Percentiles rank a stretch among this genome's conserved stretches.
phyloP scores from a whole-genome alignment of 2,329 filamentous ascomycete genomes.

The Fusarium metavorans region DNA sequence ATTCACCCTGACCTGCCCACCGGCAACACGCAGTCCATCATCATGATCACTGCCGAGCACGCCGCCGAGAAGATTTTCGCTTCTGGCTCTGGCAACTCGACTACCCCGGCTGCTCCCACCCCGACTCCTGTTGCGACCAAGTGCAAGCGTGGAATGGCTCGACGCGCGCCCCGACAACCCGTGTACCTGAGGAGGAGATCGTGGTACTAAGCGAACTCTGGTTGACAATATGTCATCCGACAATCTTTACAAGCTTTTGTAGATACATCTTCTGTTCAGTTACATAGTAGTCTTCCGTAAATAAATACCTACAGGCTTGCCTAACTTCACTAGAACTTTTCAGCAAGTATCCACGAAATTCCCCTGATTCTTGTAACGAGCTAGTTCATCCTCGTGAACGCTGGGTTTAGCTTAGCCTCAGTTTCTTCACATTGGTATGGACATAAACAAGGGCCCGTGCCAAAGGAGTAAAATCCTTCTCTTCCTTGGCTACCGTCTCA shows the following conservation, averaged over 20 bases:
- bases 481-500: neutral
- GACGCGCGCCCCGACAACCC: slow-evolving; percentile 10
- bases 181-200: slow-evolving; percentile 30
- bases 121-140: slow-evolving; percentile 20
- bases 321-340: neutral
- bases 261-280: slow-evolving; percentile 17
- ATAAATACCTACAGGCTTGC: slow-evolving; percentile 4
- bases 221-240: neutral
- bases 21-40: slow-evolving; percentile 45
- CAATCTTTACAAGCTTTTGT: neutral
- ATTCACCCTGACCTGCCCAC: slow-evolving; percentile 65
- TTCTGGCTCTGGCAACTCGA: slow-evolving; percentile 28
- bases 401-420: no score
- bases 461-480: neutral
- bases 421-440: neutral
- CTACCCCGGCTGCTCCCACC: slow-evolving; percentile 10
- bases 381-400: no score
- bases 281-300: slow-evolving; percentile 12
- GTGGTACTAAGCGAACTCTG: neutral
- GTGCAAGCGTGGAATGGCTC: slow-evolving; percentile 12
- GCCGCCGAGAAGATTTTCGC: slow-evolving; percentile 42
- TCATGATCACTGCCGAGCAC: slow-evolving; percentile 45
- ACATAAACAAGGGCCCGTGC: neutral
- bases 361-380: no score
- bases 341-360: neutral